These are phyloP conservation scores for Phalaenopsis hybrid DNA, from an alignment of 116 monocot genomes.

Conservation along the genomic window DNA sequence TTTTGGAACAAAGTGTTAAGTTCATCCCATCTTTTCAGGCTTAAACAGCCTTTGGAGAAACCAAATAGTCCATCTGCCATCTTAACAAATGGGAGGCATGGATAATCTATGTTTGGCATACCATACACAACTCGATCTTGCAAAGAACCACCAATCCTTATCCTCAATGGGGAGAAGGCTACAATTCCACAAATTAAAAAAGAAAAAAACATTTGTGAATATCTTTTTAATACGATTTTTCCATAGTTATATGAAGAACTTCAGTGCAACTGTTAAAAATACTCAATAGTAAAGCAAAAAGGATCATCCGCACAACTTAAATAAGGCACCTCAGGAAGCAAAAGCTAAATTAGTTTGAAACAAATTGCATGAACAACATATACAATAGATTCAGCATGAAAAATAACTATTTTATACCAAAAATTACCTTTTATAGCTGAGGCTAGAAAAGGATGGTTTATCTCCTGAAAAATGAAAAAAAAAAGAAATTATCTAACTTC, in stretches of 20 bases:
- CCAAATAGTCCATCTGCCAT: slow-evolving; percentile 50
- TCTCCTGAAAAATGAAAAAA: slow-evolving; percentile 36
- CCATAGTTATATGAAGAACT: neutral
- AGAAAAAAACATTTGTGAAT: neutral
- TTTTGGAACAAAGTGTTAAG: slow-evolving; percentile 49
- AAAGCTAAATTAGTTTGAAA: too few species aligned
- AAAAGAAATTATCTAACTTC: neutral
- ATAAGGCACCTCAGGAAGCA: too few species aligned
- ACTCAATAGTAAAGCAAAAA: too few species aligned
- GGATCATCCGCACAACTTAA: too few species aligned
- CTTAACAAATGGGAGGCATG: slow-evolving; percentile 40
- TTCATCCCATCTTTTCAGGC: slow-evolving; percentile 62
- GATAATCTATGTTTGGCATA: slow-evolving; percentile 26
- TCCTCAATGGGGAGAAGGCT: slow-evolving; percentile 63
- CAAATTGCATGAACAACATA: too few species aligned
- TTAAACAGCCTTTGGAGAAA: slow-evolving; percentile 68
- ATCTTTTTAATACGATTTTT: neutral
- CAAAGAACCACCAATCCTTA: slow-evolving; percentile 85
- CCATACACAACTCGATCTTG: slow-evolving; percentile 78
- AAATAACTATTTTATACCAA: neutral
- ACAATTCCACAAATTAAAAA: slow-evolving; percentile 6
- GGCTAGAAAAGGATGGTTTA: slow-evolving; percentile 55
- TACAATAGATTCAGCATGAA: neutral
- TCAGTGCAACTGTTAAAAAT: neutral
- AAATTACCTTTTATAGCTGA: slow-evolving; percentile 65